Conservation (phyloP, 108 stramenopile genomes). For the Mediolabrus comicus region DNA sequence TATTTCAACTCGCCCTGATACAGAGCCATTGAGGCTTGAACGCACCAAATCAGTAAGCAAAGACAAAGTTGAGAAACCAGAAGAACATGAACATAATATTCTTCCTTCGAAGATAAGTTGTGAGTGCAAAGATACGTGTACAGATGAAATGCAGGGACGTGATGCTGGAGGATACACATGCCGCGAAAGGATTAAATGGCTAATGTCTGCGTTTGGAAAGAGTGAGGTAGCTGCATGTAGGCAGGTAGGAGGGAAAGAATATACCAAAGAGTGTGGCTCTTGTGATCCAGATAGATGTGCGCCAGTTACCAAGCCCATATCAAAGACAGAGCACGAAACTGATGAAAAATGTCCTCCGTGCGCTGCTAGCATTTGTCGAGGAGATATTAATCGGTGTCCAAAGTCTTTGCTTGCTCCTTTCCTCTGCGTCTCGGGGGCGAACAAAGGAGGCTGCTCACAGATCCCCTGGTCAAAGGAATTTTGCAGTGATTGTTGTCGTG, state of each 20-base stretch:
- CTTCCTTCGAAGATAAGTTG: constrained; percentile 42
- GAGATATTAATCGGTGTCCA: constrained; percentile 63
- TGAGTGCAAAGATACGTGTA: constrained; percentile 53
- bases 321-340: not conserved
- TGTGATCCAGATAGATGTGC: constrained; percentile 45
- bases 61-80: not conserved
- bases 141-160: constrained; percentile 39
- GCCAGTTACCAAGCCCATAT: not conserved
- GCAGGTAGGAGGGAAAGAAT: constrained; percentile 53
- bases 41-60: not conserved
- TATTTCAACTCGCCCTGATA: constrained; percentile 56
- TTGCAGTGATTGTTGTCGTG: not conserved
- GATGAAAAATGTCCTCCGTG: constrained; percentile 44
- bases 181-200: constrained; percentile 53
- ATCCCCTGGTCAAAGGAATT: constrained; percentile 46
- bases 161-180: constrained; percentile 59
- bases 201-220: constrained; percentile 37
- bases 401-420: constrained; percentile 56
- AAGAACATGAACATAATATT: constrained; percentile 31
- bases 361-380: constrained; percentile 42
- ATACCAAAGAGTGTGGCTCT: constrained; percentile 40
- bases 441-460: constrained; percentile 61
- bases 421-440: constrained; percentile 51
- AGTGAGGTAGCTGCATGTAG: constrained; percentile 58
- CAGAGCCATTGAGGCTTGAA: constrained; percentile 38